These are phyloP conservation scores for Theobroma cacao DNA, from an alignment of 345 rosid species.

Conservation along the genomic window DNA sequence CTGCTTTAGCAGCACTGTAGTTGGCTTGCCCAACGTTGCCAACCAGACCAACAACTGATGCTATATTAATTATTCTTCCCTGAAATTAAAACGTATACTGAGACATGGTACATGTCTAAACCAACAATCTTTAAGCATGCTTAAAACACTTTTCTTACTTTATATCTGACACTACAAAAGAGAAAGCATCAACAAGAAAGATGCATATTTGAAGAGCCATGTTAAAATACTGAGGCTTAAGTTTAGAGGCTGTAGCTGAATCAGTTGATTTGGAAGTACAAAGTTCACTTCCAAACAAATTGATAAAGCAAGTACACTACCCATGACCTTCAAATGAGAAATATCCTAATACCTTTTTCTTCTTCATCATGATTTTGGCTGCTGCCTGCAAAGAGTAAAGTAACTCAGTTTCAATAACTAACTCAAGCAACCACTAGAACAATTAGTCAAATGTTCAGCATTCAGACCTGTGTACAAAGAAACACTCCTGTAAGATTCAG, in stretches of 20 bases:
- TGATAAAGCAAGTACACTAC: background rate
- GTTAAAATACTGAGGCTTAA: background rate
- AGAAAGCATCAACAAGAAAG: slow-evolving; percentile 6
- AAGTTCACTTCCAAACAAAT: background rate
- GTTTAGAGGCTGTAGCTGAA: background rate
- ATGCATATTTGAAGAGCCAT: background rate
- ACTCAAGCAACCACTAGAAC: slow-evolving; percentile 9
- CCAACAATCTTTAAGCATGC: background rate
- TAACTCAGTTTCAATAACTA: slow-evolving; percentile 22
- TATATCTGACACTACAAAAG: slow-evolving; percentile 3
- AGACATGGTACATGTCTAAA: slow-evolving; percentile 7
- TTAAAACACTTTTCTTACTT: background rate
- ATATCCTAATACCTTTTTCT: slow-evolving; percentile 54
- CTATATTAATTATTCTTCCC: slow-evolving; percentile 88
- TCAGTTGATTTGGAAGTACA: background rate
- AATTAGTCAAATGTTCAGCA: slow-evolving; percentile 10
- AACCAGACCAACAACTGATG: slow-evolving; percentile 93
- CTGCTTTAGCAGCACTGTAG: slow-evolving; percentile 98
- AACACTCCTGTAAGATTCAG: slow-evolving; percentile 94
- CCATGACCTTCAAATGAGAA: background rate
- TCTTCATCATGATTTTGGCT: slow-evolving; percentile 92
- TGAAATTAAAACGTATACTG: slow-evolving; percentile 23
- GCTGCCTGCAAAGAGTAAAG: slow-evolving; percentile 76
- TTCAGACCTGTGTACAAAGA: slow-evolving; percentile 86
- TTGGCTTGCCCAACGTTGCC: slow-evolving; percentile 98